phyloP scores from a whole-genome alignment of 176 grass and related monocot species.

The Thinopyrum elongatum region DNA sequence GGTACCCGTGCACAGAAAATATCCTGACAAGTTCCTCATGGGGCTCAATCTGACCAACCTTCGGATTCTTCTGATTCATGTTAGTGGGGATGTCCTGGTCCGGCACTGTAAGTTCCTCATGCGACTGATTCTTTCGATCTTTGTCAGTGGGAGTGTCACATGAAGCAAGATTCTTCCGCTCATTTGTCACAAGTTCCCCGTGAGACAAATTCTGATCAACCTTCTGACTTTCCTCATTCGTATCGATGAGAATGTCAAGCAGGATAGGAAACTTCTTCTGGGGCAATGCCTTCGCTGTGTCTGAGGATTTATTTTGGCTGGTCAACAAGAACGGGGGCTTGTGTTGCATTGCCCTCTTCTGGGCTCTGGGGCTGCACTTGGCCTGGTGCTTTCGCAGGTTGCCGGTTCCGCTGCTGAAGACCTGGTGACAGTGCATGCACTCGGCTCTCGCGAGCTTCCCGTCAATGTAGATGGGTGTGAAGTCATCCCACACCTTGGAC shows the following conservation, averaged over 20 bases:
- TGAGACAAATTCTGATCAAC: not conserved
- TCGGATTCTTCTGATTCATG: not conserved
- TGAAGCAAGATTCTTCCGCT: not conserved
- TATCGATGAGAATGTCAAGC: not conserved
- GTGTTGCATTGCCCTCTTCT: conserved; percentile 15
- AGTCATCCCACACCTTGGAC: conserved; percentile 35
- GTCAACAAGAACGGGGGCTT: conserved; percentile 26
- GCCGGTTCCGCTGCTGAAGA: conserved; percentile 19
- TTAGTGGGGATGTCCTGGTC: not conserved
- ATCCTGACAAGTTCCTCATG: conserved; percentile 23
- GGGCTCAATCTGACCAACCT: not conserved
- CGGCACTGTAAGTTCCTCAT: not conserved
- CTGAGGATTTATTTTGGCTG: not conserved
- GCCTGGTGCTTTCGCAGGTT: conserved; percentile 15
- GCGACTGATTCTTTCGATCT: not conserved
- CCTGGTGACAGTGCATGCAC: conserved; percentile 31
- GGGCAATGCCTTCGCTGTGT: not conserved
- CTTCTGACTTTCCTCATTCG: not conserved
- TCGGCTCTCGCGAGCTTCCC: not conserved
- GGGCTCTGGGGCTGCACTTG: not conserved
- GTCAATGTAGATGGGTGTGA: conserved; percentile 21
- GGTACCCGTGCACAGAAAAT: conserved; percentile 21
- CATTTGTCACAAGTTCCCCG: not conserved
- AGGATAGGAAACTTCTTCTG: not conserved
- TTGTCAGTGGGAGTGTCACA: not conserved